Base-by-base conservation (phyloP, 164 flowering plant species). In the Kingdonia uniflora region DNA sequence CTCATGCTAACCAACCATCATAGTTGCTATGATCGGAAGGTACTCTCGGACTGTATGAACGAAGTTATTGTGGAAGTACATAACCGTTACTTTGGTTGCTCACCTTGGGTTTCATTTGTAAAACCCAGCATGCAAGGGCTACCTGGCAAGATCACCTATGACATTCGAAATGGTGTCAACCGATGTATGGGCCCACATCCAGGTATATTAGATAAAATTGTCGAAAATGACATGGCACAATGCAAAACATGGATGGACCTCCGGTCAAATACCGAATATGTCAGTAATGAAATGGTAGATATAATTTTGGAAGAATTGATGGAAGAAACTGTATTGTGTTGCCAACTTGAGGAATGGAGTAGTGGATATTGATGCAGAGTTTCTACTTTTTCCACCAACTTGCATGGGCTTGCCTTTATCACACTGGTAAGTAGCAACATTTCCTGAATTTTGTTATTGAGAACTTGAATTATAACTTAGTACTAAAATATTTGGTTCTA, bases 41-140 rank as follows among this genome's bases (percentile, higher is more conserved):
- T 81, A 29, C 77, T 88, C 42, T 86, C 84, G 52, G 95, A 92
- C 51, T 77, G 81, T 42, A 62, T 77, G 20, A 79, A 84, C 58
- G 89, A 92, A 63, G 80, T 80, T 66, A 87, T 88, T 11, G 11
- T 64, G 48, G 95, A 80, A 63, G 51, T 79, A 39, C 74, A 72
- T 40, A 61, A 62, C 39, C 59, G 51, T 20, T 62, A 68, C 55
- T 76, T 75, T 55, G 80, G 80, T 42, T 64, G 65, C 61, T 62
- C 60, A 15, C 73, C 79, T 14, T 71, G 78, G 71, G 59, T 74
- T 26, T 76, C 85, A 49, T 74, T 58, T 65, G 69, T 43, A 20
- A 78, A 68, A 17, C 70, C 72, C n/a, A 69, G 51, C 49, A 66
- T 76, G 45, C 70, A 29, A 29, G 35, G 35, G 35, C 35, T 29